These are phyloP conservation scores for Handroanthus guayacan DNA, from an alignment of 257 asterid genomes.

Conservation along the genomic window DNA sequence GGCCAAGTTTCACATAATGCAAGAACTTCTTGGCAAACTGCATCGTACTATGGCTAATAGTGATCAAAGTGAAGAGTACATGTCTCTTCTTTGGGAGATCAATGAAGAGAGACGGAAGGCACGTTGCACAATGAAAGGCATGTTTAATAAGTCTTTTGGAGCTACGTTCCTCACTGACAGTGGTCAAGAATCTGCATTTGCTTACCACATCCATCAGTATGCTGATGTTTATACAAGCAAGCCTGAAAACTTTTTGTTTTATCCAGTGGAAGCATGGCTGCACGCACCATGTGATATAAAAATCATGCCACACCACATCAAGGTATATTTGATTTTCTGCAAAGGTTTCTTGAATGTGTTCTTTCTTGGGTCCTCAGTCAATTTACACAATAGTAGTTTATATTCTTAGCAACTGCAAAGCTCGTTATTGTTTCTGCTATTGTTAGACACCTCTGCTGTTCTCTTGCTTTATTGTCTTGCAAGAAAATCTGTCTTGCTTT, in stretches of 20 bases:
- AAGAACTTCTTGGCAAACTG: conserved; percentile 89
- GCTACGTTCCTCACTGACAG: conserved; percentile 93
- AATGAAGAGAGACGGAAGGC: conserved; percentile 85
- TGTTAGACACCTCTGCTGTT: neutral
- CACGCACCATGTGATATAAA: conserved; percentile 92
- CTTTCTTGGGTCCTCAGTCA: conserved; percentile 7
- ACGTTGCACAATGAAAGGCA: conserved; percentile 72
- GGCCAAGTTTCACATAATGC: conserved; percentile 92
- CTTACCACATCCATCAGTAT: conserved; percentile 91
- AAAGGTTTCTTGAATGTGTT: conserved; percentile 6
- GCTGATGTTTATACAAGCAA: conserved; percentile 97
- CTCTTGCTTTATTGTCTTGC: neutral
- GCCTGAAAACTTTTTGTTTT: conserved; percentile 89
- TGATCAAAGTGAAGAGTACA: conserved; percentile 60
- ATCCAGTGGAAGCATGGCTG: conserved; percentile 94
- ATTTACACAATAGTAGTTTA: neutral
- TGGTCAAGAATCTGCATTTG: conserved; percentile 93
- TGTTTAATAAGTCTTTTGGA: conserved; percentile 92
- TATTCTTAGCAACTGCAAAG: neutral
- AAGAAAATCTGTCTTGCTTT: neutral
- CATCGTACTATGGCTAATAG: conserved; percentile 70
- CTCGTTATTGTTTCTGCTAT: neutral
- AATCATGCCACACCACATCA: conserved; percentile 97
- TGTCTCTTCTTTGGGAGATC: conserved; percentile 74
- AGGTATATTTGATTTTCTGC: conserved; percentile 55